Conservation (phyloP, 2,329 filamentous ascomycete genomes). For the Monascus ruber region DNA sequence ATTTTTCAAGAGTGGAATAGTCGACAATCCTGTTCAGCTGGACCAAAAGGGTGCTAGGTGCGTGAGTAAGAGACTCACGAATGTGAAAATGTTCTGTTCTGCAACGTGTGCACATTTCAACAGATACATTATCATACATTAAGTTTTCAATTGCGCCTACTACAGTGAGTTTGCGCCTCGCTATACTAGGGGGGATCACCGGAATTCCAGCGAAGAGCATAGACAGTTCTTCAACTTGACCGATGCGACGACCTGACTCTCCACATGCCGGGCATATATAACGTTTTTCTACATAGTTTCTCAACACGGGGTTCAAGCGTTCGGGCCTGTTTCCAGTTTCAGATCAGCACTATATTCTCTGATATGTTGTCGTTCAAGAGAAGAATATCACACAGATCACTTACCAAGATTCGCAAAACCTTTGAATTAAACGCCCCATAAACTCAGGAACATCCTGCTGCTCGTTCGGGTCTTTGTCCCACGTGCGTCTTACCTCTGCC, state of each 20-base stretch:
- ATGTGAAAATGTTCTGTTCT: no score
- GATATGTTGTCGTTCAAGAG: no score
- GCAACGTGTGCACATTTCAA: no score
- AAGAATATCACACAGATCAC: neutral
- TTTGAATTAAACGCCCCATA: conserved; percentile 4
- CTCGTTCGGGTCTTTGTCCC: neutral
- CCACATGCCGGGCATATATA: no score
- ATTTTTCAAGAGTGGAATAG: neutral
- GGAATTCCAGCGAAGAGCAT: no score
- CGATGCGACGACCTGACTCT: no score
- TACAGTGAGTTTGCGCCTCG: no score
- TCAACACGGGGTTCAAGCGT: neutral
- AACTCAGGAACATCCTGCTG: conserved; percentile 11
- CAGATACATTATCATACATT: no score
- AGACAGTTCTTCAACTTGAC: no score
- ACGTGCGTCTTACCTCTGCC: neutral
- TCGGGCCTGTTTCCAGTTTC: conserved; percentile 1
- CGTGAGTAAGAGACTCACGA: no score
- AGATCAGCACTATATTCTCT: neutral
- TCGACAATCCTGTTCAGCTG: conserved; percentile 7
- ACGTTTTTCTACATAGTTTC: neutral
- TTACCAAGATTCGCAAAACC: neutral
- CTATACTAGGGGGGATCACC: no score
- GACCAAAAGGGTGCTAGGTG: conserved; percentile 7
- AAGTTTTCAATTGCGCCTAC: no score